Base-by-base conservation (phyloP, 495 filamentous ascomycete genomes). In the Penicillium ochrochloron region DNA sequence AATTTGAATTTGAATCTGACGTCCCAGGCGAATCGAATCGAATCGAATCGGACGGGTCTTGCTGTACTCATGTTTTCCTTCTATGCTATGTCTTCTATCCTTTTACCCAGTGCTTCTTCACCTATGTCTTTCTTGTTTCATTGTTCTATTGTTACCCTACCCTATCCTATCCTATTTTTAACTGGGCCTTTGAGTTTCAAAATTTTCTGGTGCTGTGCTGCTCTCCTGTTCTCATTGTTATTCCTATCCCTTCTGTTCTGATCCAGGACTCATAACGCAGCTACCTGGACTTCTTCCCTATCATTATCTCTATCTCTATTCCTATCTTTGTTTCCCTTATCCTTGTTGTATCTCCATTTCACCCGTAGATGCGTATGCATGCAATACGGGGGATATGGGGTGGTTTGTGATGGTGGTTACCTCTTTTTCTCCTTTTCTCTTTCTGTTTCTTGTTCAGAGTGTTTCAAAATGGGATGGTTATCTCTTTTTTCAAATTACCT, bases 31-130 rank as follows among this genome's bases (percentile, higher is more conserved):
- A 35, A 11, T n/a, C n/a, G n/a, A n/a, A n/a, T n/a, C n/a, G n/a
- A n/a, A n/a, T n/a, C n/a, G n/a, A n/a, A n/a, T n/a, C 11, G 4
- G 4, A 27, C 25, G 44, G 44, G 8, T 19, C 11, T 46, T 23
- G 23, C 19, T 23, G 23, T 9, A 11, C 7, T 44, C n/a, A 10
- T 44, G n/a, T 44, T 29, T 50, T 29, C 48, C 25, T 52, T 52
- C 48, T 52, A 52, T 52, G 48, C 48, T 52, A 42, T 58, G 29
- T 64, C 34, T 63, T 34, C 37, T 37, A 37, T 57, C 15, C 21
- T 35, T 41, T 51, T 34, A 27, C 23, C 48, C 10, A 21, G 17
- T 51, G 15, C 41, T 54, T 29, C 33, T 46, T 33, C 35, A 37
- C 0, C n/a, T 56, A 62, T n/a, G 59, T 57, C 41, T 53, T 60